These are phyloP conservation scores for Pholiota molesta DNA, from an alignment of 768 basidiomycete genomes.

Conservation along the genomic window DNA sequence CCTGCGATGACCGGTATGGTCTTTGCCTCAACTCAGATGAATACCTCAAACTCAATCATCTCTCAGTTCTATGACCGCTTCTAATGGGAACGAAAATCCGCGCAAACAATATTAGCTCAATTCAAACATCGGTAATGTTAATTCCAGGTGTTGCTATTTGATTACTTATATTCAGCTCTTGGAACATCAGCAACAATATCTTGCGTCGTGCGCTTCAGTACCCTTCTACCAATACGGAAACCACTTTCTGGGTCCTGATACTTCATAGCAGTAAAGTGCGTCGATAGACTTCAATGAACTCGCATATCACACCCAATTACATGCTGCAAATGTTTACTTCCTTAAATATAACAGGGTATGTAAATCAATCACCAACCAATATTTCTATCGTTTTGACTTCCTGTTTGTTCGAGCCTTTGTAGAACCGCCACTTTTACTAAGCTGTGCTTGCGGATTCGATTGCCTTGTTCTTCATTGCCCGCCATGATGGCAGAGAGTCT, in stretches of 20 bases:
- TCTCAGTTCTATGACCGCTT: conserved; percentile 20
- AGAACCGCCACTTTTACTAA: conserved; percentile 11
- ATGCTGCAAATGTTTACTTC: neutral
- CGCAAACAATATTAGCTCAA: conserved; percentile 54
- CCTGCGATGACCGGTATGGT: conserved; percentile 54
- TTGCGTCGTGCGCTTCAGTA: conserved; percentile 63
- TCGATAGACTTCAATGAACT: neutral
- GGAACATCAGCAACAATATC: conserved; percentile 24
- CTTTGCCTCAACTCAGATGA: neutral
- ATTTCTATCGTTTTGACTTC: conserved; percentile 37
- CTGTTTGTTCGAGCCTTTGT: conserved; percentile 33
- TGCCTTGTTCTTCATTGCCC: conserved; percentile 22
- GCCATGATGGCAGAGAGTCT: conserved; percentile 29
- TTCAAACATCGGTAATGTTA: conserved; percentile 66
- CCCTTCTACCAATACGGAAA: conserved; percentile 25
- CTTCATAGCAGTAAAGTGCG: neutral
- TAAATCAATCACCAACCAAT: neutral
- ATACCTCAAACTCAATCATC: neutral
- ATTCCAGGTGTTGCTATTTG: neutral
- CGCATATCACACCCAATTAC: neutral
- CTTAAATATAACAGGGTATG: neutral
- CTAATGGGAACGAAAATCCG: conserved; percentile 46
- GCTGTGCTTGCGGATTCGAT: conserved; percentile 8
- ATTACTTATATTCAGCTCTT: neutral
- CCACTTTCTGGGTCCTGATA: neutral